Conservation (phyloP, 1,284 basidiomycete genomes). For the Takashimella tepidaria region DNA sequence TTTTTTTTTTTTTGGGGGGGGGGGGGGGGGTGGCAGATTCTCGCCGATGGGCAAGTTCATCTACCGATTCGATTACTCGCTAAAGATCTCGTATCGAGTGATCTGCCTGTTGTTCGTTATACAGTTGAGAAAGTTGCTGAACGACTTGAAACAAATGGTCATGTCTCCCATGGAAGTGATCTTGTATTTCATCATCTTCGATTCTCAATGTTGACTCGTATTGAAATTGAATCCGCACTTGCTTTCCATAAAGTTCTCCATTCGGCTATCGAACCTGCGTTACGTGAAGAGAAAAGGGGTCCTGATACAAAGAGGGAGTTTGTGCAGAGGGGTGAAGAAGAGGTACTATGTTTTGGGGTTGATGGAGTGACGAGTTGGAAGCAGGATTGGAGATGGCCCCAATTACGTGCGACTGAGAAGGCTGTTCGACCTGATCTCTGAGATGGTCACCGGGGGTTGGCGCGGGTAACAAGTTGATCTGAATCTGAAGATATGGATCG, state of each 20-base stretch:
- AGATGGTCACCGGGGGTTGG: too few relatives aligned
- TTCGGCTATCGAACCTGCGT: conserved; percentile 43
- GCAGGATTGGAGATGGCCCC: conserved; percentile 53
- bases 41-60: conserved; percentile 65
- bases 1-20: too few relatives aligned
- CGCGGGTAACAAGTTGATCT: not conserved
- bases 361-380: conserved; percentile 57
- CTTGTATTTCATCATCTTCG: conserved; percentile 53
- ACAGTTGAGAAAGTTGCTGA: conserved; percentile 52
- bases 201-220: conserved; percentile 44
- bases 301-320: too few relatives aligned
- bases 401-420: conserved; percentile 18
- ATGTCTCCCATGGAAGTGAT: conserved; percentile 66
- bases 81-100: conserved; percentile 55
- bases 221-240: conserved; percentile 52
- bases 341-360: conserved; percentile 52
- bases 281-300: conserved; percentile 42
- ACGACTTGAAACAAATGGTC: conserved; percentile 52
- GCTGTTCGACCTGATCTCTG: not conserved
- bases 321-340: conserved; percentile 28
- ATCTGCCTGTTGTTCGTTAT: conserved; percentile 63
- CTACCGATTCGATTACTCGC: conserved; percentile 61
- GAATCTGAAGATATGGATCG: too few relatives aligned
- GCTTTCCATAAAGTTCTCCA: conserved; percentile 55
- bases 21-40: too few relatives aligned